Conservation (phyloP, 2,329 filamentous ascomycete species). For the Trichoderma sp. region DNA sequence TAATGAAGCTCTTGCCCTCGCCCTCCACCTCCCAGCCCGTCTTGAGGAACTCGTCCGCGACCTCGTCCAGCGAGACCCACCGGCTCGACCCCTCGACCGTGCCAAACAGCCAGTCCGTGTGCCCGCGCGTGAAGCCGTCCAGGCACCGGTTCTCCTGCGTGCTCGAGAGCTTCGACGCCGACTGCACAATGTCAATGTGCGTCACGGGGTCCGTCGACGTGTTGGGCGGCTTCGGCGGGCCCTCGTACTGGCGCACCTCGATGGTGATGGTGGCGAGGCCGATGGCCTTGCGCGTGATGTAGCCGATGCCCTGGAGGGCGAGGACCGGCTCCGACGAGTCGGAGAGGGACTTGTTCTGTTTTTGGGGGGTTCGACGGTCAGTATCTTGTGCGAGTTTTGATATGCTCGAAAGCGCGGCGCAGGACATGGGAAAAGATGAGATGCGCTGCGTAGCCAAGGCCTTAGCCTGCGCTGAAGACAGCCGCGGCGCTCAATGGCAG, state of each 20-base stretch:
- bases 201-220: constrained; percentile 47
- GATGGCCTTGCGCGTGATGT: constrained; percentile 73
- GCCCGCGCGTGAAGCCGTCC: constrained; percentile 59
- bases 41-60: constrained; percentile 59
- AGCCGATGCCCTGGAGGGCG: constrained; percentile 70
- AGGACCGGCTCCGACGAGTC: constrained; percentile 70
- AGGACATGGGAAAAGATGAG: no score
- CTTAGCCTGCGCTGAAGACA: no score
- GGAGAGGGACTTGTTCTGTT: constrained; percentile 74
- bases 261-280: constrained; percentile 69
- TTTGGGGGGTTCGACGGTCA: not conserved
- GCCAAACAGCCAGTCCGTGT: constrained; percentile 81
- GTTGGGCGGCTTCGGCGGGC: constrained; percentile 46
- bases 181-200: constrained; percentile 74
- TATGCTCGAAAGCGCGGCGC: no score
- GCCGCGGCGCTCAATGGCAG: no score
- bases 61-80: constrained; percentile 50
- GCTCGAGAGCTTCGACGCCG: constrained; percentile 70
- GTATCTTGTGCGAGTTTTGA: not conserved
- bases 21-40: constrained; percentile 63
- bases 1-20: constrained; percentile 64
- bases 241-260: constrained; percentile 58
- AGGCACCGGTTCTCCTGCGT: constrained; percentile 60
- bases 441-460: no score
- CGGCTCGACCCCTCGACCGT: constrained; percentile 62